Conservation (phyloP, 2,329 filamentous ascomycete species). For the Seiridium cupressi region DNA sequence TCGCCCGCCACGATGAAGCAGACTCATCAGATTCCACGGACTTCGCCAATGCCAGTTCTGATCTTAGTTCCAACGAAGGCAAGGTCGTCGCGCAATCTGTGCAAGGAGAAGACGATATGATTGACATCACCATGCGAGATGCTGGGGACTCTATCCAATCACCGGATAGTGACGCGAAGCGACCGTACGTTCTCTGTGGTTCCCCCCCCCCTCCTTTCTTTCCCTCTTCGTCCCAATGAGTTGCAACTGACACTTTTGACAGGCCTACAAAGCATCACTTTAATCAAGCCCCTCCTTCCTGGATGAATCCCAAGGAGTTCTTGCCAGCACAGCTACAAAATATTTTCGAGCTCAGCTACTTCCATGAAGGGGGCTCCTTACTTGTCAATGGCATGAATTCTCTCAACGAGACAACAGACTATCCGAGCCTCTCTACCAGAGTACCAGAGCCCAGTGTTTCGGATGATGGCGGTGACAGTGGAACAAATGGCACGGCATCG, state of each 20-base stretch:
- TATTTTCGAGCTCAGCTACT: conserved; percentile 76
- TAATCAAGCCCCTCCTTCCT: conserved; percentile 51
- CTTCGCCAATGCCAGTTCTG: conserved; percentile 65
- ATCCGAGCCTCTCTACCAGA: conserved; percentile 51
- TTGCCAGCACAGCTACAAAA: conserved; percentile 65
- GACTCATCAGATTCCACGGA: conserved; percentile 56
- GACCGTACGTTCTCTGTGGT: not conserved
- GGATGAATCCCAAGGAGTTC: conserved; percentile 49
- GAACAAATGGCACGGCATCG: conserved; percentile 44
- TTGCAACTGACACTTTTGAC: not conserved
- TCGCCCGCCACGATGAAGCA: conserved; percentile 50
- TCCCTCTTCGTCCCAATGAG: too few species aligned
- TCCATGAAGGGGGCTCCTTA: conserved; percentile 52
- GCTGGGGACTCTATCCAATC: conserved; percentile 23
- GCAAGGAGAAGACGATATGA: conserved; percentile 85
- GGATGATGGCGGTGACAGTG: conserved; percentile 47
- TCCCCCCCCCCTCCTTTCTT: too few species aligned
- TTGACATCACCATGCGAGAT: conserved; percentile 85
- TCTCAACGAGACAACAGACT: conserved; percentile 57
- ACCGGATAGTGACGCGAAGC: not conserved
- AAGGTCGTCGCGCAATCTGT: conserved; percentile 77
- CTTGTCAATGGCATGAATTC: conserved; percentile 70
- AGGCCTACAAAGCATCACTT: conserved; percentile 36
- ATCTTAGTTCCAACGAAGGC: conserved; percentile 65
- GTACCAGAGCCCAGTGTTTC: conserved; percentile 38